Base-by-base conservation (phyloP, 352 stramenopile genomes). In the Phytophthora parvispora region DNA sequence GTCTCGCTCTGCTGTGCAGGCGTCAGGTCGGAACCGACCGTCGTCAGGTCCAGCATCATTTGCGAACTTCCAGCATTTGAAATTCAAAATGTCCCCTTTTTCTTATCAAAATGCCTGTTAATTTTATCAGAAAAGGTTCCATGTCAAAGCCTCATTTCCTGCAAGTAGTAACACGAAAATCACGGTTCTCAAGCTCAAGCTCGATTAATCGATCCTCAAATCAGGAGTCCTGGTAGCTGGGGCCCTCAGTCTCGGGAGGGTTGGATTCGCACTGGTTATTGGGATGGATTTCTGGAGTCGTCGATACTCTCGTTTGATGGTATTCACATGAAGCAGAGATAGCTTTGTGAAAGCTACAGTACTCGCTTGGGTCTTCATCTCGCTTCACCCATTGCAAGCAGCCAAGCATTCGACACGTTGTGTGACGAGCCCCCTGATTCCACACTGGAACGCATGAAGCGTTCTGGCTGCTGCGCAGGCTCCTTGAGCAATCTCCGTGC, bases 41-140 rank as follows among this genome's bases (percentile, higher is more conserved):
- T 28, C 22, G 20, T 38, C 29, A 57, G 43, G 57, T 64, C 43
- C 20, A 64, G 43, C 49, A 60, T 60, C n/a, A n/a, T n/a, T n/a
- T n/a, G n/a, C n/a, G n/a, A n/a, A n/a, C n/a, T n/a, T n/a, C n/a
- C n/a, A n/a, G n/a, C n/a, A n/a, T n/a, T n/a, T n/a, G n/a, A n/a
- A n/a, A n/a, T n/a, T n/a, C n/a, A n/a, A n/a, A n/a, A n/a, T n/a
- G n/a, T n/a, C n/a, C n/a, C n/a, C n/a, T n/a, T n/a, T n/a, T n/a
- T n/a, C n/a, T n/a, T n/a, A n/a, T n/a, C n/a, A n/a, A n/a, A n/a
- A n/a, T n/a, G n/a, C n/a, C n/a, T n/a, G n/a, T n/a, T n/a, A n/a
- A n/a, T n/a, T n/a, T n/a, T n/a, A n/a, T n/a, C n/a, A n/a, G n/a
- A n/a, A n/a, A n/a, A n/a, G n/a, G n/a, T n/a, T n/a, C n/a, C n/a